These are phyloP conservation scores for Trichophyton mentagrophytes DNA, from an alignment of 2,329 filamentous ascomycete genomes.

Conservation along the genomic window DNA sequence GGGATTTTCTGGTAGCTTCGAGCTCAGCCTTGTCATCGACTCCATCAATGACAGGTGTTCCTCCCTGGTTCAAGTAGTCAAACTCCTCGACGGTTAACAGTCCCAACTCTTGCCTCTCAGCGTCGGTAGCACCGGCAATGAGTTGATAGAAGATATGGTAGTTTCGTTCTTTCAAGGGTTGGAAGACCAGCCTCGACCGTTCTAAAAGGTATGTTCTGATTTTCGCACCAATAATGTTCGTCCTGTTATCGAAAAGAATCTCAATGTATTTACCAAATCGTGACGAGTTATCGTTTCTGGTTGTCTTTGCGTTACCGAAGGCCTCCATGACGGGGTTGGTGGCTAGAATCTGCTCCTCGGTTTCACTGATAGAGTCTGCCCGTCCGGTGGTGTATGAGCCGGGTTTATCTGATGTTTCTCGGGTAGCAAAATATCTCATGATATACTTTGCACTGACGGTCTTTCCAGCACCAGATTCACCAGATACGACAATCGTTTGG, in stretches of 20 bases:
- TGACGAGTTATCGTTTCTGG: conserved; percentile 96
- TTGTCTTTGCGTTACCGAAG: conserved; percentile 99
- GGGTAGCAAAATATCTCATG: conserved; percentile 97
- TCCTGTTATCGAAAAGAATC: conserved; percentile 94
- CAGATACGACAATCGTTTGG: conserved; percentile 97
- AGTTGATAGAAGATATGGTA: conserved; percentile 99
- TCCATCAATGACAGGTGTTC: conserved; percentile 78
- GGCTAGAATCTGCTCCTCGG: conserved; percentile 93
- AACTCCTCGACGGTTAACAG: conserved; percentile 79
- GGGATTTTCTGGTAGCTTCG: conserved; percentile 69
- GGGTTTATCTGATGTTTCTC: conserved; percentile 83
- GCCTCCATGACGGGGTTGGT: conserved; percentile 99
- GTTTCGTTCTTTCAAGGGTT: conserved; percentile 92
- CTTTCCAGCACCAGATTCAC: conserved; percentile 96
- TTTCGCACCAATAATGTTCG: conserved; percentile 94
- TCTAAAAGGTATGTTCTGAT: conserved; percentile 94
- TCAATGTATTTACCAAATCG: conserved; percentile 99
- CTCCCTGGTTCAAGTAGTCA: conserved; percentile 92
- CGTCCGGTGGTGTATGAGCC: conserved; percentile 63
- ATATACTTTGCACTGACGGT: conserved; percentile 99
- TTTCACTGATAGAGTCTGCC: conserved; percentile 80
- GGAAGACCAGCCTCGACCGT: conserved; percentile 89
- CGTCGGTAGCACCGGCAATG: conserved; percentile 77
- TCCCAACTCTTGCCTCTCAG: conserved; percentile 65
- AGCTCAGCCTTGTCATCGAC: conserved; percentile 95